A percentile compares a stretch with the other conserved stretches of the same genome.
Conservation (phyloP, 441 rosid genomes). For the Eruca vesicaria region DNA sequence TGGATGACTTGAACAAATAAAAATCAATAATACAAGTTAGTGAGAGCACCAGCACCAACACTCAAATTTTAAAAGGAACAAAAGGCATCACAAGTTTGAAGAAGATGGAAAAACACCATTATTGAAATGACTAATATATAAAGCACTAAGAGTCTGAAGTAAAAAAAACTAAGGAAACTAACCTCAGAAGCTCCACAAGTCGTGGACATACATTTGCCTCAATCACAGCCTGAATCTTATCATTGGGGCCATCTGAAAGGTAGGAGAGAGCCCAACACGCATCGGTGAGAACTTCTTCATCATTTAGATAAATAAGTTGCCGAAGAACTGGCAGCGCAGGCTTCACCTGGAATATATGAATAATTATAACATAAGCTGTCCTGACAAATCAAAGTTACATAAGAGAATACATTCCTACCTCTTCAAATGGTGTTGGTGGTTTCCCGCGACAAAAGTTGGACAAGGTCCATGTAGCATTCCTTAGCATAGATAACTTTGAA, state of each 20-base stretch:
- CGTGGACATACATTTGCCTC: constrained; percentile 41
- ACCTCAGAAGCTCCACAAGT: constrained; percentile 40
- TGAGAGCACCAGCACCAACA: not conserved
- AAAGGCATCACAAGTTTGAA: constrained; percentile 4
- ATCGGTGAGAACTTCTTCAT: constrained; percentile 45
- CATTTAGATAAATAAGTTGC: constrained; percentile 38
- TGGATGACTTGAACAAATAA: constrained; percentile 42
- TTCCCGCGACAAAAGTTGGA: constrained; percentile 65
- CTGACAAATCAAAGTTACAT: constrained; percentile 12
- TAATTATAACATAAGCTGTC: not conserved
- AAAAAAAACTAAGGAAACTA: constrained; percentile 1
- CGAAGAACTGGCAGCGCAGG: constrained; percentile 41
- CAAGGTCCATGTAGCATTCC: constrained; percentile 67
- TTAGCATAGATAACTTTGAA: constrained; percentile 52
- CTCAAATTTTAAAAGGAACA: not conserved
- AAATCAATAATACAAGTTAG: not conserved
- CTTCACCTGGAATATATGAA: constrained; percentile 32
- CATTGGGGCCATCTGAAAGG: constrained; percentile 44
- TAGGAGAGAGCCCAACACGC: constrained; percentile 46
- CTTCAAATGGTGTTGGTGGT: constrained; percentile 58
- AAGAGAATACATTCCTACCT: constrained; percentile 33
- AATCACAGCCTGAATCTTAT: constrained; percentile 41
- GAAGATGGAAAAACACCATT: not conserved
- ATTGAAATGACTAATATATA: not conserved
- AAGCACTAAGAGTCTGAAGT: not conserved